Conservation (phyloP, 2,329 filamentous ascomycete species). For the Hysterium pulicare region DNA sequence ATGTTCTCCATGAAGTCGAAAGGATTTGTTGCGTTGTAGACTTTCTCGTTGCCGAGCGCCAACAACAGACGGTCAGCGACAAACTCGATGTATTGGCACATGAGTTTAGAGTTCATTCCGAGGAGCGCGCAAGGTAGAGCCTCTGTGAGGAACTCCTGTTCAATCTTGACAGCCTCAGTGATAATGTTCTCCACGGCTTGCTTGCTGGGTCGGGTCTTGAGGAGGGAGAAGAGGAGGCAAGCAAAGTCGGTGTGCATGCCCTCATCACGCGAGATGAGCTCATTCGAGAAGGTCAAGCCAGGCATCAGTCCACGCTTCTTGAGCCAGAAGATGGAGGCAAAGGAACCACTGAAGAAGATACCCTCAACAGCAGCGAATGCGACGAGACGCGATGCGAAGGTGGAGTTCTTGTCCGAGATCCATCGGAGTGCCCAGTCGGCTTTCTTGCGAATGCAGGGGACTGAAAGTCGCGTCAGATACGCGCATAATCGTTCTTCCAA, state of each 20-base stretch:
- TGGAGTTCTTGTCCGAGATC: conserved; percentile 91
- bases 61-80: conserved; percentile 93
- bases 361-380: conserved; percentile 98
- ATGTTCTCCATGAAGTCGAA: conserved; percentile 99
- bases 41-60: conserved; percentile 89
- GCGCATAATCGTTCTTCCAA: conserved; percentile 2
- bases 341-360: conserved; percentile 99
- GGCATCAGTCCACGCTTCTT: conserved; percentile 99
- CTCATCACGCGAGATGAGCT: conserved; percentile 99
- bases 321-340: conserved; percentile 99
- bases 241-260: conserved; percentile 99
- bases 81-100: conserved; percentile 99
- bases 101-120: conserved; percentile 94
- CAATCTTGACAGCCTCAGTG: conserved; percentile 86
- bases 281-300: conserved; percentile 97
- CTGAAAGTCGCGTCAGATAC: conserved; percentile 44
- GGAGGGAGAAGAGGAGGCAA: conserved; percentile 94
- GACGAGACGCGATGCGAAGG: conserved; percentile 91
- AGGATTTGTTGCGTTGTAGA: conserved; percentile 89
- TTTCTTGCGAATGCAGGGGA: conserved; percentile 97
- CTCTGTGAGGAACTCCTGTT: conserved; percentile 97
- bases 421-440: conserved; percentile 95
- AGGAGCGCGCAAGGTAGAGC: conserved; percentile 89
- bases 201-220: conserved; percentile 85
- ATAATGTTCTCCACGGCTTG: conserved; percentile 83